Evolutionary conservation across 148 eudicot species (phyloP), one percentile per base, ranked within the genome.

Genomic region (Cornus controversa): DNA sequence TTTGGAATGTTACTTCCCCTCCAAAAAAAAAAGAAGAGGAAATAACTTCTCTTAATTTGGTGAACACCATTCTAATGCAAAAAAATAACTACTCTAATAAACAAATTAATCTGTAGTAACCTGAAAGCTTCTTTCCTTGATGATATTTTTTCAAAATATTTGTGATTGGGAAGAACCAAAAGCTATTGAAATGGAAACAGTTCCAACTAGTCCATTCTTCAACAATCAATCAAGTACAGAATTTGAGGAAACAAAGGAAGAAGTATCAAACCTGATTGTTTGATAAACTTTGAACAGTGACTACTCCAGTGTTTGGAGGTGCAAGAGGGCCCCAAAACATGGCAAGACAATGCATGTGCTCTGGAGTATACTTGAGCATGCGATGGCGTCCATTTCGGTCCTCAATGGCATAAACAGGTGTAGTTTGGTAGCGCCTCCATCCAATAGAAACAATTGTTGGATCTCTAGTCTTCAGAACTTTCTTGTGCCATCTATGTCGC

Each of bases 241-340:
- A 73, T 0, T 11, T 6, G 0, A 11, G 10, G 62, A 47, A n/a
- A 27, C 0, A 9, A 75, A 18, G 27, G 47, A 69, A 22, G 11
- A 71, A 31, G 37, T 26, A 37, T 25, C 80, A 25, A 62, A 96
- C 99, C 98, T 93, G 95, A 75, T 79, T 90, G 82, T 85, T 93
- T 40, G 94, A 82, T 66, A 93, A 84, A 75, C 81, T 93, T 81
- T 96, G 98, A 37, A 96, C 84, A 80, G 98, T 98, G 78, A 96
- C 91, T 40, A 96, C 83, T 70, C 99, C 98, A 23, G 98, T 86
- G 60, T 84, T 86, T 28, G 99, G 98, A 58, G 98, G 98, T 75
- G 98, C 97, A 86, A 93, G 97, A 79, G 99, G 98, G 25, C 99
- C 99, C 92, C 93, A 96, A 82, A 96, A 96, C 98, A 93, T 90